These are phyloP conservation scores for Suhomyces chickasaworum DNA, from an alignment of 1,139 yeast species.

Conservation along the genomic window DNA sequence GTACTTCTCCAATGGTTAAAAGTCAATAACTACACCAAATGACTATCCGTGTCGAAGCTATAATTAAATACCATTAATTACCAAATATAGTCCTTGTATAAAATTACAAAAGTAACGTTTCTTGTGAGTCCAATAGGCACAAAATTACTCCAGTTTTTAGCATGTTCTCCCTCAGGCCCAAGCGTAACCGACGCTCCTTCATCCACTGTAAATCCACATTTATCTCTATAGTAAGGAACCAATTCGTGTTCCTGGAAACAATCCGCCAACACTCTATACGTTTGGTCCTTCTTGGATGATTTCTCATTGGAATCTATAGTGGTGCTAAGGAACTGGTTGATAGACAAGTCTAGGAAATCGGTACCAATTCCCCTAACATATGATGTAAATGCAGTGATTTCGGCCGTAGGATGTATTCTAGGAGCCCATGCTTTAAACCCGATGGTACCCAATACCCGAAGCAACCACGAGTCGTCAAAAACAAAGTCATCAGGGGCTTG, in stretches of 20 bases:
- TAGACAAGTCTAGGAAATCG: neutral
- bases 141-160: neutral
- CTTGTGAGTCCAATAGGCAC: neutral
- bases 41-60: constrained; percentile 2
- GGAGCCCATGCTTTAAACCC: constrained; percentile 36
- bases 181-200: neutral
- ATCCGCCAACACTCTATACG: neutral
- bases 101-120: neutral
- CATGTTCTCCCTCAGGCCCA: neutral
- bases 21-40: constrained; percentile 40
- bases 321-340: neutral
- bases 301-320: neutral
- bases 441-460: constrained; percentile 44
- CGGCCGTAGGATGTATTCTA: neutral
- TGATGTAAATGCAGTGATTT: constrained; percentile 1
- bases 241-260: constrained; percentile 20
- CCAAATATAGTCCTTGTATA: neutral
- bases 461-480: constrained; percentile 21
- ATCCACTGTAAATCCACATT: constrained; percentile 36
- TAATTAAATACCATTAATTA: neutral
- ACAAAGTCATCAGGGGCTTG: constrained; percentile 22
- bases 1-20: constrained; percentile 57
- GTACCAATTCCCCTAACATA: neutral
- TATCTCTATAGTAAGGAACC: constrained; percentile 44
- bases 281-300: neutral